These are phyloP conservation scores for Phytophthora pistaciae DNA, from an alignment of 352 stramenopile genomes.

Conservation along the genomic window DNA sequence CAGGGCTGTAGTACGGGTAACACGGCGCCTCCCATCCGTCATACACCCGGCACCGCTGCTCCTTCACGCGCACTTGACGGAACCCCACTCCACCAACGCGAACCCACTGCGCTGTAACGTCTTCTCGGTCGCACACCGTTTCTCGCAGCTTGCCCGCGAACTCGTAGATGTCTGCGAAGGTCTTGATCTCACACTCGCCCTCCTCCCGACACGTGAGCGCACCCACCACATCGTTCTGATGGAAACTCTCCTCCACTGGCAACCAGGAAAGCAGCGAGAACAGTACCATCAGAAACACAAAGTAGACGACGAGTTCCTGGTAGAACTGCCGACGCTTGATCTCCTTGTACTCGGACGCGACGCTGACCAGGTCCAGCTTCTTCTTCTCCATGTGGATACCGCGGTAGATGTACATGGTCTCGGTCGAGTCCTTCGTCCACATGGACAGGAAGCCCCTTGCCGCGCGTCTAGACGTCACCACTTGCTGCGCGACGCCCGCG, in stretches of 20 bases:
- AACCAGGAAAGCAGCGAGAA: constrained; percentile 85
- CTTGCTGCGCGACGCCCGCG: constrained; percentile 76
- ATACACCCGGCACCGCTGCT: constrained; percentile 77
- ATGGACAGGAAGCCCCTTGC: constrained; percentile 79
- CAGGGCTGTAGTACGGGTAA: constrained; percentile 75
- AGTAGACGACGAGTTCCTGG: constrained; percentile 88
- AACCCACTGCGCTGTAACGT: constrained; percentile 74
- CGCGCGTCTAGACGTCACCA: constrained; percentile 77
- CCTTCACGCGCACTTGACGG: constrained; percentile 81
- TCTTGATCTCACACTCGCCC: constrained; percentile 84
- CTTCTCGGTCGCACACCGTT: constrained; percentile 64
- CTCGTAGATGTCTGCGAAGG: constrained; percentile 80
- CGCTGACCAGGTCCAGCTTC: constrained; percentile 80
- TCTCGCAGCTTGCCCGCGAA: constrained; percentile 67
- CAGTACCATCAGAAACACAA: constrained; percentile 80
- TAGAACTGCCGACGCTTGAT: constrained; percentile 90
- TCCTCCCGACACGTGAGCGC: constrained; percentile 81
- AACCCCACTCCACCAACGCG: constrained; percentile 83
- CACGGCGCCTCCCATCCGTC: constrained; percentile 69
- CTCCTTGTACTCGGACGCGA: constrained; percentile 89
- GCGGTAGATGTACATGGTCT: constrained; percentile 72
- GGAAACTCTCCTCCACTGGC: constrained; percentile 82
- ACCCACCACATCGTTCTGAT: constrained; percentile 88
- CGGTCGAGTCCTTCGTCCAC: constrained; percentile 65
- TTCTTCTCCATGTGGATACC: constrained; percentile 93